phyloP scores from a whole-genome alignment of 192 early-diverging fungal species.

The Piromyces finnis region DNA sequence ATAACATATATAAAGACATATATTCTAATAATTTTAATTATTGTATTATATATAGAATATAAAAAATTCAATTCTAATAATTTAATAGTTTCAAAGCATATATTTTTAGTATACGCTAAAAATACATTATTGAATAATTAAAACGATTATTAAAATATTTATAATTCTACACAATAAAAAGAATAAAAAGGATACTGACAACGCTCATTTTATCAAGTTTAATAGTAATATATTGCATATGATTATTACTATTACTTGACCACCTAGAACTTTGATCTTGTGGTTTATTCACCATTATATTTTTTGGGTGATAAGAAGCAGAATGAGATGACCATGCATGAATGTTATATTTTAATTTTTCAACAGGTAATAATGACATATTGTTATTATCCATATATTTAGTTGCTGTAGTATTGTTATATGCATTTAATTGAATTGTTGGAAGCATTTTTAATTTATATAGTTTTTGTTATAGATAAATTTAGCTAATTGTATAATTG shows the following conservation, averaged over 20 bases:
- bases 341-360: conserved; percentile 34
- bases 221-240: conserved; percentile 79
- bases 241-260: conserved; percentile 72
- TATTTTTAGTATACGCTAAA: too few species aligned
- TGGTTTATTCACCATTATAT: conserved; percentile 68
- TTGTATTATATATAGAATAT: too few species aligned
- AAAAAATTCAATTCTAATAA: too few species aligned
- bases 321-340: conserved; percentile 66
- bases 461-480: too few species aligned
- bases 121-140: too few species aligned
- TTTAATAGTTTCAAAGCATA: too few species aligned
- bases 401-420: not conserved
- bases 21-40: too few species aligned
- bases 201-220: conserved; percentile 70
- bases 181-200: conserved; percentile 42
- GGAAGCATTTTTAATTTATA: not conserved
- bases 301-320: conserved; percentile 63
- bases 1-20: too few species aligned
- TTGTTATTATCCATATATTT: not conserved
- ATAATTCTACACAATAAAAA: too few species aligned
- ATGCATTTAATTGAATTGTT: not conserved
- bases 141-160: too few species aligned
- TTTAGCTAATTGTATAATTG: too few species aligned
- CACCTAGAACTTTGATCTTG: conserved; percentile 80
- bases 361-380: not conserved